phyloP scores from a whole-genome alignment of 345 rosid species.

The Melaleuca quinquenervia region DNA sequence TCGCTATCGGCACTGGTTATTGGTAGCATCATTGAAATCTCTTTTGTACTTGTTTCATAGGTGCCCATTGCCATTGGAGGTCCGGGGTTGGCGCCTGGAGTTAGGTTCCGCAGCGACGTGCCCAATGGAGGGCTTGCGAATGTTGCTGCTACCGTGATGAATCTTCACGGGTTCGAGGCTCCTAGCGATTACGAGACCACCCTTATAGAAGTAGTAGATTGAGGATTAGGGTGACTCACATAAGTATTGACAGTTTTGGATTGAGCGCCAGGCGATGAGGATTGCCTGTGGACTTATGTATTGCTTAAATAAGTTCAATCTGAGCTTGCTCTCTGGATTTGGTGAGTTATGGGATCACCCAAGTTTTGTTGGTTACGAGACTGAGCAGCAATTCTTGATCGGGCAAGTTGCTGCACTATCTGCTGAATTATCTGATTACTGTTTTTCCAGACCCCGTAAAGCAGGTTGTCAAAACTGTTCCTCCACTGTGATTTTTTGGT shows the following conservation, averaged over 20 bases:
- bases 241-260: neutral
- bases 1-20: neutral
- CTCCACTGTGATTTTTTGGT: neutral
- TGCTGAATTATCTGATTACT: neutral
- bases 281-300: neutral
- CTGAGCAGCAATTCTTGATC: neutral
- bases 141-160: slow-evolving; percentile 94
- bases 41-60: slow-evolving; percentile 13
- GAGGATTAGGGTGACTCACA: neutral
- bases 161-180: slow-evolving; percentile 84
- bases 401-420: neutral
- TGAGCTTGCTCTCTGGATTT: neutral
- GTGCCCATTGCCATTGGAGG: slow-evolving; percentile 98
- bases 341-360: neutral
- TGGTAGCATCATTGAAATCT: neutral
- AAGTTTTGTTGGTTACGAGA: neutral
- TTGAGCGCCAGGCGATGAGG: neutral
- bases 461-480: neutral
- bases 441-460: neutral
- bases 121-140: slow-evolving; percentile 72
- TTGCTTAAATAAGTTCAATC: neutral
- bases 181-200: slow-evolving; percentile 78
- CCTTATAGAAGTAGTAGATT: slow-evolving; percentile 65
- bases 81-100: slow-evolving; percentile 58
- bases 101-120: slow-evolving; percentile 60